Evolutionary conservation across 176 grass and related monocot species (phyloP), one percentile per base, ranked within the genome.

Genomic region (Raddia distichophylla): DNA sequence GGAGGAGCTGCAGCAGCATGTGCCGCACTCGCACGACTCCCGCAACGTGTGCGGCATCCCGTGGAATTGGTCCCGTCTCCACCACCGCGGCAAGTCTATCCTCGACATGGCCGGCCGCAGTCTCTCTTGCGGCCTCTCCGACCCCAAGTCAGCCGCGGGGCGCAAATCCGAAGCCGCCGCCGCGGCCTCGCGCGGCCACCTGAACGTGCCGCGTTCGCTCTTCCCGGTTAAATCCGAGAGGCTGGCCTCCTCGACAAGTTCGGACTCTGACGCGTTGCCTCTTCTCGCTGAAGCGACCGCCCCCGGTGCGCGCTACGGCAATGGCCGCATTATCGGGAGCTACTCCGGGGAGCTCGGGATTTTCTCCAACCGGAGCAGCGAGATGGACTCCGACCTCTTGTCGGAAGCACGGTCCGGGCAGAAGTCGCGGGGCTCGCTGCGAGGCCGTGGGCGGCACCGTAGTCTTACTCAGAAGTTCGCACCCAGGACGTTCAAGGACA

Each of bases 41-140:
- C 88, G 86, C 58, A 93, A 93, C 88, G 93, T 95, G 65, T 98
- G 93, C 65, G 93, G 96, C 60, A 93, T 98, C 68, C 96, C 96
- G 0, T 98, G 86, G 88, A 98, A 93, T 85, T 98, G 96, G 96
- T 98, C 96, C 1, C 89, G 93, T 43, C 90, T 98, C 77, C 96
- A 95, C 85, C 65, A 93, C 86, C 89, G 86, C 60, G 87, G 96
- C 72, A 99, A 93, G 84, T 95, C 93, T 6, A 95, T 93, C 80
- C 86, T 94, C 73, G 92, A 91, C 85, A 18, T 85, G 77, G 86
- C 92, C 43, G 92, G 92, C 60, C 84, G 83, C 76, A 89, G 92
- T 71, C 87, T 98, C 9, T 91, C 95, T 4, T 94, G 95, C 43
- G 90, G 90, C 67, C 84, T 98, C 50, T 91, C 93, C 46, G 92